Evolutionary conservation across 345 rosid genomes (phyloP), one percentile per base, ranked within the genome.

Genomic region (Brassica nigra): DNA sequence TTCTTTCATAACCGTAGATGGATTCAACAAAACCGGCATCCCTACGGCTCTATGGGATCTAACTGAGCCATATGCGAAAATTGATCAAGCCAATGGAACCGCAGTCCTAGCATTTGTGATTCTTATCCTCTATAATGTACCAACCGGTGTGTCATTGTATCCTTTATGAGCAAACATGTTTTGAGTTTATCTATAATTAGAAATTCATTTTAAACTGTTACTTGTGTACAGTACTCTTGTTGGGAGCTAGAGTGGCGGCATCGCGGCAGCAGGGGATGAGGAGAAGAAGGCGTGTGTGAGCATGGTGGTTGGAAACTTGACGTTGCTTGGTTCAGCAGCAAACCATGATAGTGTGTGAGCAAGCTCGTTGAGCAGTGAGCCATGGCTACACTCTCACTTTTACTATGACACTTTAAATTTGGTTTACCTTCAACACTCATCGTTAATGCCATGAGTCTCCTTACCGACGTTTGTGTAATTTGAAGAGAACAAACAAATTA

Each of bases 201-300:
- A 23, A 23, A 23, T 23, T 23, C 27, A 23, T 23, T 23, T 23
- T 23, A 23, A 23, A 23, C 27, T 23, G 27, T 23, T 23, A 23
- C 27, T 23, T 23, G 27, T 23, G 27, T 23, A 54, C 65, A 94
- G 97, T 94, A 70, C 86, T 94, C 7, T 67, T 94, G 88, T 88
- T 92, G n/a, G 97, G 98, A 54, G 88, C 80, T 9, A 76, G 81
- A 16, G 89, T 92, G 55, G 97, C 96, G 2, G 91, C 84, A 23
- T 23, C 27, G 96, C 94, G 0, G 91, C 92, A 10, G 80, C 76
- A 0, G 77, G 82, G 0, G 79, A 80, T 0, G 85, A 89, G 4
- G 93, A 85, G 89, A 94, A 88, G 84, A 94, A 89, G 85, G 91
- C 93, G 9, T 94, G 97, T 97, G 97, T 86, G 66, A 90, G 98